A percentile compares a stretch with the other conserved stretches of the same genome.
These are phyloP conservation scores for Conringia planisiliqua DNA, from an alignment of 345 rosid genomes.

Conservation along the genomic window DNA sequence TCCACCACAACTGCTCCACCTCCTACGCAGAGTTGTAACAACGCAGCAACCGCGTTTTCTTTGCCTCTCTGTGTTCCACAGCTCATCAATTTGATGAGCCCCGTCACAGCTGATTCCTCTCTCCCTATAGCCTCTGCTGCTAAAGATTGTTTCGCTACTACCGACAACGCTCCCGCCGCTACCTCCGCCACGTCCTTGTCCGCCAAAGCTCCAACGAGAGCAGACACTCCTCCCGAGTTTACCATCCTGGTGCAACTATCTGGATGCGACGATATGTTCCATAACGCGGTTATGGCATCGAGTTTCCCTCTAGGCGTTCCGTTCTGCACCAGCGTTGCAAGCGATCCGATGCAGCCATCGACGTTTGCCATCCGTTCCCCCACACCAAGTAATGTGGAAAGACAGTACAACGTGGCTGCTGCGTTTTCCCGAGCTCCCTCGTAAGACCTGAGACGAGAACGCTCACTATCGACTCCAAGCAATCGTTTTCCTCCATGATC, in stretches of 20 bases:
- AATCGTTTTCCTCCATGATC: conserved; percentile 67
- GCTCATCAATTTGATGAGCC: conserved; percentile 51
- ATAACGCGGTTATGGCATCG: conserved; percentile 64
- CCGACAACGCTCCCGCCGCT: conserved; percentile 63
- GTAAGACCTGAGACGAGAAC: conserved; percentile 64
- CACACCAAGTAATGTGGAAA: conserved; percentile 62
- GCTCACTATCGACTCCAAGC: conserved; percentile 57
- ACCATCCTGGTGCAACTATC: conserved; percentile 63
- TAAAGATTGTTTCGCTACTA: conserved; percentile 49
- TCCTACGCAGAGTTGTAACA: conserved; percentile 69
- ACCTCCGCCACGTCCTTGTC: conserved; percentile 62
- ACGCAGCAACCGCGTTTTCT: conserved; percentile 32
- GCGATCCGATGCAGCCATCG: conserved; percentile 33
- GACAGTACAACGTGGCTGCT: conserved; percentile 70
- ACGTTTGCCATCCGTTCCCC: conserved; percentile 54
- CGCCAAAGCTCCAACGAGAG: conserved; percentile 55
- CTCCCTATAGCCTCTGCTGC: conserved; percentile 67
- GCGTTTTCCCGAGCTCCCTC: conserved; percentile 72
- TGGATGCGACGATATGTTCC: conserved; percentile 55
- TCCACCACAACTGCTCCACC: conserved; percentile 61
- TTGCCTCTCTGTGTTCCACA: conserved; percentile 19
- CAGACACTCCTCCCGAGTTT: conserved; percentile 49
- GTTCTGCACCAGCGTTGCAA: conserved; percentile 45
- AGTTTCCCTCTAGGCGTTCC: conserved; percentile 74
- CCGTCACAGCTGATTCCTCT: conserved; percentile 49